A percentile compares a stretch with the other conserved stretches of the same genome.
Evolutionary conservation across 805 yeast species (phyloP).

Genomic region (Clavispora carvajalis): DNA sequence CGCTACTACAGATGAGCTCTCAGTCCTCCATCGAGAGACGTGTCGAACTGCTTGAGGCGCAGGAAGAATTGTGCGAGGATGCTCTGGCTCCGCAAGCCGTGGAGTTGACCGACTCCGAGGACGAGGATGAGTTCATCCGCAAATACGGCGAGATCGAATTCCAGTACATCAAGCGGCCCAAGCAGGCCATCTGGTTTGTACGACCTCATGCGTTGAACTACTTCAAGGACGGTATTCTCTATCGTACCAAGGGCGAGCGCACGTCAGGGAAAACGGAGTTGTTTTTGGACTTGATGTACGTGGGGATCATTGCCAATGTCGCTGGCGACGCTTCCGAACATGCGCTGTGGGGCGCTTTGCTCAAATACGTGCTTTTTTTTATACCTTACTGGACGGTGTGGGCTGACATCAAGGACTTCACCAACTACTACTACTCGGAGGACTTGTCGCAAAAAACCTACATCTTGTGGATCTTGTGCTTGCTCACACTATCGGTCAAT

Average conservation of each 20-base stretch:
- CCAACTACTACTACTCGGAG: constrained; percentile 58
- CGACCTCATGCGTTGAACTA: constrained; percentile 58
- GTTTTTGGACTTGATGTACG: constrained; percentile 59
- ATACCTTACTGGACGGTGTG: constrained; percentile 61
- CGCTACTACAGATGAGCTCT: neutral
- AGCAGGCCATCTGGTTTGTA: constrained; percentile 35
- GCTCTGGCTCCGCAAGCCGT: no score
- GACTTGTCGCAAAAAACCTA: constrained; percentile 51
- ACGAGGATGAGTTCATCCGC: constrained; percentile 38
- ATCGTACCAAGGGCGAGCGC: constrained; percentile 52
- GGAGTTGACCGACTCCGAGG: constrained; percentile 16
- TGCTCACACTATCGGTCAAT: constrained; percentile 49
- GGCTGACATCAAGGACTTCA: constrained; percentile 59
- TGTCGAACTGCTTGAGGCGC: neutral
- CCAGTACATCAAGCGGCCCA: constrained; percentile 42
- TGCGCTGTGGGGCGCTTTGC: constrained; percentile 43
- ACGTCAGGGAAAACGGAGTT: constrained; percentile 49
- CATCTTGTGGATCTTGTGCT: constrained; percentile 47
- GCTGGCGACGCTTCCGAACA: constrained; percentile 50
- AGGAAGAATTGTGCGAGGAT: neutral
- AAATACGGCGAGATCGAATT: constrained; percentile 48
- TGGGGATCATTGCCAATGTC: constrained; percentile 56
- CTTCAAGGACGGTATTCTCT: constrained; percentile 52
- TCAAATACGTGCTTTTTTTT: constrained; percentile 46
- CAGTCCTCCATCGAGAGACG: neutral